Percentiles rank a stretch among this genome's conserved stretches.
These are phyloP conservation scores for Leishmania turanica DNA, from an alignment of 208 protist species.

Conservation along the genomic window DNA sequence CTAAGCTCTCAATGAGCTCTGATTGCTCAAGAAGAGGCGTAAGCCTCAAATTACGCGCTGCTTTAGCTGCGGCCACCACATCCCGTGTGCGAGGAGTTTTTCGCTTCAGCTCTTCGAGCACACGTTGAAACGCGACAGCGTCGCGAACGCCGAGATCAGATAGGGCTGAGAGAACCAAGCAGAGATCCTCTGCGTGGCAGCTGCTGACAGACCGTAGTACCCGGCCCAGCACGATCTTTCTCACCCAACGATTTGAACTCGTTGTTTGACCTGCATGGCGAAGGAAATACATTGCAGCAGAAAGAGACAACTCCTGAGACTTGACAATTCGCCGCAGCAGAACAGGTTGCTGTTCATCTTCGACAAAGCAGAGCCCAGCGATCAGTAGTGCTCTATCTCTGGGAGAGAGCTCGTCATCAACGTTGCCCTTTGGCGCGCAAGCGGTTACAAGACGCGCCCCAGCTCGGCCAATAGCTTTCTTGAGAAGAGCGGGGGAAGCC, in stretches of 20 bases:
- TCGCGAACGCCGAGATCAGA: constrained; percentile 27
- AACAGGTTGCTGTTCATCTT: constrained; percentile 9
- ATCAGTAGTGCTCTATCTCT: constrained; percentile 12
- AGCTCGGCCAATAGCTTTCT: constrained; percentile 8
- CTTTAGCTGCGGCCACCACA: constrained; percentile 12
- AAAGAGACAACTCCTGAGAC: constrained; percentile 7
- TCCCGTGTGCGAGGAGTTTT: constrained; percentile 7
- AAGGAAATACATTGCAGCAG: constrained; percentile 9
- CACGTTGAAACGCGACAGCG: constrained; percentile 18
- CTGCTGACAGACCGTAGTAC: neutral
- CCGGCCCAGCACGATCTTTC: constrained; percentile 3
- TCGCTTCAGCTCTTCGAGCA: constrained; percentile 15
- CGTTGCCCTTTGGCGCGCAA: neutral
- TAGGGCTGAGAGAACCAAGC: constrained; percentile 16
- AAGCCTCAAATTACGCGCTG: constrained; percentile 20
- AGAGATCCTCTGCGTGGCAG: constrained; percentile 15
- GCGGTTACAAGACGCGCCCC: constrained; percentile 15
- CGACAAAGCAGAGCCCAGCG: constrained; percentile 19
- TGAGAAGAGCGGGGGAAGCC: constrained; percentile 16
- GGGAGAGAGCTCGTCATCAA: constrained; percentile 1
- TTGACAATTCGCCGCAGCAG: constrained; percentile 14
- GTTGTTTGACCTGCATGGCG: constrained; percentile 3
- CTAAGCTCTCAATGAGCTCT: constrained; percentile 1
- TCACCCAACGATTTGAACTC: constrained; percentile 4
- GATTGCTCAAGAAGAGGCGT: constrained; percentile 19